Evolutionary conservation across 1,284 basidiomycete species (phyloP).

Genomic region (Pascua sp.): DNA sequence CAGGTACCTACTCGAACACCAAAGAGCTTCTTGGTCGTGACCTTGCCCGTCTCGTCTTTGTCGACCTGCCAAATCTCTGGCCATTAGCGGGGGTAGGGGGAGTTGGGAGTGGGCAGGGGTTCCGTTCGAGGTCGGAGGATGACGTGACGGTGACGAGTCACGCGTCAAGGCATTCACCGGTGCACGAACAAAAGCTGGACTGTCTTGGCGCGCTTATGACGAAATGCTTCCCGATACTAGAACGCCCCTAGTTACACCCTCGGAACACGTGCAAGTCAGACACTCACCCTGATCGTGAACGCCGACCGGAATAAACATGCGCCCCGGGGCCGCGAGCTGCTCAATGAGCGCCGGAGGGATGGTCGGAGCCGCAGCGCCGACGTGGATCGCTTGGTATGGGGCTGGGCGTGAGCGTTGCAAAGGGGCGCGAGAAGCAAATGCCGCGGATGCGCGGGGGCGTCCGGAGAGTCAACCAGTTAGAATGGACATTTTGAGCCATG

Average conservation of each 20-base stretch:
- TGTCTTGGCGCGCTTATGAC: too few species aligned
- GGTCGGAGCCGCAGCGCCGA: slow-evolving; percentile 81
- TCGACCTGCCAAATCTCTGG: slow-evolving; percentile 74
- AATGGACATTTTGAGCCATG: too few species aligned
- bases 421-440: slow-evolving; percentile 9
- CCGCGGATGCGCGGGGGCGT: slow-evolving; percentile 1
- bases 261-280: too few species aligned
- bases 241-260: too few species aligned
- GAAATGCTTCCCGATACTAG: too few species aligned
- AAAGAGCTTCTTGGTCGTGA: slow-evolving; percentile 68
- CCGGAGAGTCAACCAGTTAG: too few species aligned
- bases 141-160: neutral
- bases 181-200: too few species aligned
- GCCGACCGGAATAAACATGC: slow-evolving; percentile 93
- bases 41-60: slow-evolving; percentile 68
- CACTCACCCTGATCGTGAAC: slow-evolving; percentile 47
- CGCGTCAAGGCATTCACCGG: too few species aligned
- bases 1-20: slow-evolving; percentile 67
- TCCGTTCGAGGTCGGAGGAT: neutral
- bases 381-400: slow-evolving; percentile 87
- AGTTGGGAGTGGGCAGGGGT: neutral
- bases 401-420: slow-evolving; percentile 48
- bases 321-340: slow-evolving; percentile 76
- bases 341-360: slow-evolving; percentile 72
- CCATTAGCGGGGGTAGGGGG: too few species aligned